These are phyloP conservation scores for Berberis vulgaris DNA, from an alignment of 164 flowering plant genomes.

Conservation along the genomic window DNA sequence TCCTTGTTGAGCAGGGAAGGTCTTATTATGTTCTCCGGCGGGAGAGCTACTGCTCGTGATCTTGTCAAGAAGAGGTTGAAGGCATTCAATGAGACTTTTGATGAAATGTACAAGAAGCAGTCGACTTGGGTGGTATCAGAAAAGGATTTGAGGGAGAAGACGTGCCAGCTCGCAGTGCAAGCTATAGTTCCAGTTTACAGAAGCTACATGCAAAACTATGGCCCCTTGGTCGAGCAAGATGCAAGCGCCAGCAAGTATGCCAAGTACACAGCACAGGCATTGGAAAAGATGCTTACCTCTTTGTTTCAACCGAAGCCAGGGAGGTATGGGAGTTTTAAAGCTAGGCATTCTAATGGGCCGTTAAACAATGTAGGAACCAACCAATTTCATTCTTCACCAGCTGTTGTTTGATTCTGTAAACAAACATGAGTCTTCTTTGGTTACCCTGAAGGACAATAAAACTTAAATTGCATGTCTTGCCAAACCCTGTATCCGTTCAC, in stretches of 20 bases:
- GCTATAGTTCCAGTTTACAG: slow-evolving; percentile 70
- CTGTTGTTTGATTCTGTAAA: slow-evolving; percentile 23
- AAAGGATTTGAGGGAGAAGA: slow-evolving; percentile 64
- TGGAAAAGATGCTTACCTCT: slow-evolving; percentile 61
- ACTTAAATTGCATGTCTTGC: background rate
- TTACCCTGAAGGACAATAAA: background rate
- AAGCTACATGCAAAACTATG: slow-evolving; percentile 87
- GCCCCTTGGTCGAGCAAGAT: slow-evolving; percentile 74
- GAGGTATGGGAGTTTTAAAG: slow-evolving; percentile 47
- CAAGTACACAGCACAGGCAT: slow-evolving; percentile 53
- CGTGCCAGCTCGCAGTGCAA: slow-evolving; percentile 57
- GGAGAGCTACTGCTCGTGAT: slow-evolving; percentile 85
- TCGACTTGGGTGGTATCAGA: slow-evolving; percentile 68
- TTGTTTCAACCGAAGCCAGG: slow-evolving; percentile 56
- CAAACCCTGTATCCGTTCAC: background rate
- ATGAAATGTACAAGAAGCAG: slow-evolving; percentile 67
- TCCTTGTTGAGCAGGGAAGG: slow-evolving; percentile 71
- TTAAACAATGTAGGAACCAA: slow-evolving; percentile 28
- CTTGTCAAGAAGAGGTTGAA: slow-evolving; percentile 74
- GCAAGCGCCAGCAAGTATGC: slow-evolving; percentile 54
- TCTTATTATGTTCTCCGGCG: slow-evolving; percentile 71
- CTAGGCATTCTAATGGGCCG: slow-evolving; percentile 43
- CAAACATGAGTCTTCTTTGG: slow-evolving; percentile 2
- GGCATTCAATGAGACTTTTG: slow-evolving; percentile 72
- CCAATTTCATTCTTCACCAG: slow-evolving; percentile 38